Percentiles rank a stretch among this genome's conserved stretches.
phyloP scores from a whole-genome alignment of 208 protist genomes.

The Wallacemonas sp. region DNA sequence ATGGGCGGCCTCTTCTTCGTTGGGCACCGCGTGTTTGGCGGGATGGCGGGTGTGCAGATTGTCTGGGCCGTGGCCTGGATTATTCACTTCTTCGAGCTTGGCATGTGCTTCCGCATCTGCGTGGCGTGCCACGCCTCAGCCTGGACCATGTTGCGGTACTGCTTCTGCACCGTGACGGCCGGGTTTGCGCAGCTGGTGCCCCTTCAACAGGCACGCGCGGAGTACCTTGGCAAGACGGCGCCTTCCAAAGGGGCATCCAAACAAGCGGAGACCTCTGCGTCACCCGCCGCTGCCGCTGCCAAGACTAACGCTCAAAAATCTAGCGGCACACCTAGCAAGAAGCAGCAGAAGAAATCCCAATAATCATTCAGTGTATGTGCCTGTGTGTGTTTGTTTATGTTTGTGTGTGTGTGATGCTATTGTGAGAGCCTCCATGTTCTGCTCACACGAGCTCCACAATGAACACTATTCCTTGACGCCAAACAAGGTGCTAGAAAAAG shows the following conservation, averaged over 20 bases:
- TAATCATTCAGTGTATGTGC: no score
- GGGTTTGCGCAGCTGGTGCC: slow-evolving; percentile 61
- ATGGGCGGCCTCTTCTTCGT: slow-evolving; percentile 41
- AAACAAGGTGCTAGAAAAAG: no score
- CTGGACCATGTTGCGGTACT: slow-evolving; percentile 28
- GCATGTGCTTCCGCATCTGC: slow-evolving; percentile 52
- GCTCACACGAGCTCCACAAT: no score
- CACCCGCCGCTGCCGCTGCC: background rate
- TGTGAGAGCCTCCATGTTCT: no score
- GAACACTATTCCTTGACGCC: no score
- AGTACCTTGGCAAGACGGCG: slow-evolving; percentile 24
- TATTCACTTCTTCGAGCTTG: slow-evolving; percentile 53
- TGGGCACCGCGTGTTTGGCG: slow-evolving; percentile 27
- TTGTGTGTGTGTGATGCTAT: no score
- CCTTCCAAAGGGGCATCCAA: background rate
- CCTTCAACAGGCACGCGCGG: slow-evolving; percentile 28
- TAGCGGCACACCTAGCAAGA: background rate
- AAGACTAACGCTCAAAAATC: slow-evolving; percentile 12
- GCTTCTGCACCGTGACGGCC: slow-evolving; percentile 34
- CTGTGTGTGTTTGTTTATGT: no score
- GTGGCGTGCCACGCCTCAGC: slow-evolving; percentile 32
- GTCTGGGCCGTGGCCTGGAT: slow-evolving; percentile 44
- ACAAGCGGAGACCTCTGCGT: background rate
- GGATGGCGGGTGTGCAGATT: slow-evolving; percentile 34
- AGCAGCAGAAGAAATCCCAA: slow-evolving; percentile 3